phyloP scores from a whole-genome alignment of 257 asterid genomes.

The Anisodus tanguticus region DNA sequence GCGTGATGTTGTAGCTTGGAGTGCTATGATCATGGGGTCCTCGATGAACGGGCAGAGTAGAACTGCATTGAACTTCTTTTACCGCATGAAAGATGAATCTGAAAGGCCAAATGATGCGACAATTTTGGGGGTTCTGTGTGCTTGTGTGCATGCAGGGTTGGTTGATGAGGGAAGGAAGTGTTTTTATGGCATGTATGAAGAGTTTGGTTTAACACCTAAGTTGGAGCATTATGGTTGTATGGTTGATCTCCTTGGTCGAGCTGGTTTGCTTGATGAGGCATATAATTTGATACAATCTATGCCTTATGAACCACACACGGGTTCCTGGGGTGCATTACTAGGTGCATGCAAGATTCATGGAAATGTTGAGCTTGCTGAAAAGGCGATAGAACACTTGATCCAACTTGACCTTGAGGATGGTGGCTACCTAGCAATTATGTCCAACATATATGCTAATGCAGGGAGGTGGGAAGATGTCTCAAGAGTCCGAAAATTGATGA shows the following conservation, averaged over 20 bases:
- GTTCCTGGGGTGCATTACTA: conserved; percentile 39
- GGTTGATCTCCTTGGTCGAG: conserved; percentile 42
- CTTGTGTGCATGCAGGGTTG: conserved; percentile 39
- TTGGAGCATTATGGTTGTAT: conserved; percentile 41
- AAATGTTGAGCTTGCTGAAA: conserved; percentile 38
- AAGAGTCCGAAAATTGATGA: conserved; percentile 34
- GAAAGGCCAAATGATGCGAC: conserved; percentile 37
- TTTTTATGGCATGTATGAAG: conserved; percentile 32
- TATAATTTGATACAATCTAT: conserved; percentile 35
- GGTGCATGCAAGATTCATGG: conserved; percentile 40
- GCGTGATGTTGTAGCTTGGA: conserved; percentile 38
- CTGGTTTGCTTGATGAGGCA: conserved; percentile 39
- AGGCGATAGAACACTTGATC: conserved; percentile 35
- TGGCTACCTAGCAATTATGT: conserved; percentile 39
- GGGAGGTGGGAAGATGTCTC: conserved; percentile 37
- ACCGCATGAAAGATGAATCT: conserved; percentile 34
- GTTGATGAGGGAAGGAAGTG: conserved; percentile 37
- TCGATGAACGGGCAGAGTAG: conserved; percentile 39
- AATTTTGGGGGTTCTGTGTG: conserved; percentile 38
- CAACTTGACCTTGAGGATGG: conserved; percentile 37
- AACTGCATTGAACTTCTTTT: conserved; percentile 32
- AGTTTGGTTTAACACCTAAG: conserved; percentile 35
- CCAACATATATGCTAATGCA: conserved; percentile 40
- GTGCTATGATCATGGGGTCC: conserved; percentile 40
- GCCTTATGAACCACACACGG: conserved; percentile 35